Evolutionary conservation across 2,329 filamentous ascomycete species (phyloP).

Genomic region (Myriosclerotinia duriaeana): DNA sequence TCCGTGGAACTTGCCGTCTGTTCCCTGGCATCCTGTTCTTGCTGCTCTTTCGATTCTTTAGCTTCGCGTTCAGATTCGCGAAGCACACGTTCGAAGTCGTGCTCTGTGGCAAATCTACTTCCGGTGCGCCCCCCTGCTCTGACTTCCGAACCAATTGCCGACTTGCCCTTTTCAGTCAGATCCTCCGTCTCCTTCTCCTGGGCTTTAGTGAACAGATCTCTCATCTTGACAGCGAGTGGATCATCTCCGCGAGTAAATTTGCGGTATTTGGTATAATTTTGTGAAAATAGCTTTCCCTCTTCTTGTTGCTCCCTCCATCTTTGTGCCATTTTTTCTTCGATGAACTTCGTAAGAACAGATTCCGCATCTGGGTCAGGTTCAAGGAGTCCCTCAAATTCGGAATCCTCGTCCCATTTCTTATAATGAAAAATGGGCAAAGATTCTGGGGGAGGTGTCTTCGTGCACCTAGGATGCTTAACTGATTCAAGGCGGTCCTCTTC

Average conservation of each 20-base stretch:
- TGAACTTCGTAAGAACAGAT: slow-evolving; percentile 27
- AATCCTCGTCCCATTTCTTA: slow-evolving; percentile 34
- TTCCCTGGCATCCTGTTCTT: slow-evolving; percentile 62
- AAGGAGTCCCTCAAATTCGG: slow-evolving; percentile 33
- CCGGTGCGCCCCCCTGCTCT: slow-evolving; percentile 53
- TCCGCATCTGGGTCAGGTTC: slow-evolving; percentile 29
- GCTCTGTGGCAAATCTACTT: slow-evolving; percentile 66
- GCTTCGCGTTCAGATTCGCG: slow-evolving; percentile 71
- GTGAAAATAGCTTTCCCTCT: slow-evolving; percentile 34
- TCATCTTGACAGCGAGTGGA: slow-evolving; percentile 35
- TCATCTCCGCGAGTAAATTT: slow-evolving; percentile 38
- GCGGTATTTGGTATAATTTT: slow-evolving; percentile 36
- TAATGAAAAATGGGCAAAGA: slow-evolving; percentile 34
- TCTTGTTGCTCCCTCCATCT: slow-evolving; percentile 34
- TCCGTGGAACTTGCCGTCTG: slow-evolving; percentile 75
- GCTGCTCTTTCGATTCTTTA: slow-evolving; percentile 67
- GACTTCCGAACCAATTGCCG: slow-evolving; percentile 50
- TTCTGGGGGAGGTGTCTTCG: slow-evolving; percentile 38
- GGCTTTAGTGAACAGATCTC: slow-evolving; percentile 36
- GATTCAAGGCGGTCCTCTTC: slow-evolving; percentile 22
- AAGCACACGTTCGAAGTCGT: slow-evolving; percentile 69
- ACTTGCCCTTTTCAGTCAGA: slow-evolving; percentile 33
- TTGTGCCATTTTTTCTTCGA: slow-evolving; percentile 25
- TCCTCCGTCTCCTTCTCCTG: slow-evolving; percentile 34
- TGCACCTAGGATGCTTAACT: slow-evolving; percentile 33